Evolutionary conservation across 805 yeast genomes (phyloP).

Genomic region (Kazachstania viticola): DNA sequence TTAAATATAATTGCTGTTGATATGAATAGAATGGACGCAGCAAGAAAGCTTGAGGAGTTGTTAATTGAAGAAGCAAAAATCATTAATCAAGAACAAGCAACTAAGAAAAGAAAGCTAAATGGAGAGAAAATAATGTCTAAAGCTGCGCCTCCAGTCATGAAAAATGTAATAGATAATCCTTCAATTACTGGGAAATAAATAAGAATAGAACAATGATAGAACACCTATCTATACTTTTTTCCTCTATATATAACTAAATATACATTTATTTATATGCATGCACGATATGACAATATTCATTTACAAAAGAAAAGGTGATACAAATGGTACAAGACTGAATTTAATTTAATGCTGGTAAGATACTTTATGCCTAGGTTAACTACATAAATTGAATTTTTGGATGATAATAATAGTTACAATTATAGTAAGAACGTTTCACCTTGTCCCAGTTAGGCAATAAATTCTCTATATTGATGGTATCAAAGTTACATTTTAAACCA

Average conservation of each 20-base stretch:
- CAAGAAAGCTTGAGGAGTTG: slow-evolving; percentile 19
- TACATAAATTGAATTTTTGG: slow-evolving; percentile 17
- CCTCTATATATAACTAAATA: too few species aligned
- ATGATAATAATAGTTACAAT: slow-evolving; percentile 26
- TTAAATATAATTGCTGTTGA: slow-evolving; percentile 20
- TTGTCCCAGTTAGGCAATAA: slow-evolving; percentile 24
- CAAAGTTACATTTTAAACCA: slow-evolving; percentile 58
- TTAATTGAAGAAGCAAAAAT: slow-evolving; percentile 13
- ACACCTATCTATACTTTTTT: too few species aligned
- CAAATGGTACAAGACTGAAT: too few species aligned
- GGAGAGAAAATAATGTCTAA: not conserved
- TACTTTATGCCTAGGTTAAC: too few species aligned
- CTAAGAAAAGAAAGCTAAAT: slow-evolving; percentile 6
- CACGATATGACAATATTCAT: too few species aligned
- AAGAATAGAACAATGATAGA: too few species aligned
- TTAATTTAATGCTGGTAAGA: not conserved
- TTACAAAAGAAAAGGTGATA: too few species aligned
- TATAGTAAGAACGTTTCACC: slow-evolving; percentile 26
- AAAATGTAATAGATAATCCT: too few species aligned
- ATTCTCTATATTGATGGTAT: slow-evolving; percentile 13
- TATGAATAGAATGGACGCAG: slow-evolving; percentile 19
- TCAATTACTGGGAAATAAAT: too few species aligned
- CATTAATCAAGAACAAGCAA: not conserved
- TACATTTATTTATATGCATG: too few species aligned
- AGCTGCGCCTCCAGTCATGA: too few species aligned